Base-by-base conservation (phyloP, 805 yeast species). In the Saccharomycopsis javanensis region DNA sequence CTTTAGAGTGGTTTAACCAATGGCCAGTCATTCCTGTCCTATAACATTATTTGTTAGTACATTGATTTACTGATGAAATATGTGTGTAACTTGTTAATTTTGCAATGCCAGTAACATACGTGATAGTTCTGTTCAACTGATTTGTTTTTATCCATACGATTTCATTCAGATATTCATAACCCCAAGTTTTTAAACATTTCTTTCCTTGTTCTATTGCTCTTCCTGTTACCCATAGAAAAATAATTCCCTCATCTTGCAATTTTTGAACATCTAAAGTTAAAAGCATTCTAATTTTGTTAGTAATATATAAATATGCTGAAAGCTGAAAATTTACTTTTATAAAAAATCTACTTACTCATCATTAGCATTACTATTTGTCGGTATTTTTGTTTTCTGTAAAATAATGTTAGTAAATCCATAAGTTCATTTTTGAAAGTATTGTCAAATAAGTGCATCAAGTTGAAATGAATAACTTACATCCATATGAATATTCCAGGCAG, bases 401-500 rank as follows among this genome's bases (percentile, higher is more conserved):
- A 42, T 23, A 10, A 20, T 20, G 48, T 42, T 42, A 42, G 28
- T 42, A 20, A 7, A 37, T 37, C 25, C 10, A 37, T 16, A 16
- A n/a, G n/a, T n/a, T n/a, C n/a, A n/a, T n/a, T n/a, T n/a, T n/a
- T n/a, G n/a, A n/a, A n/a, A n/a, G n/a, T n/a, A n/a, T n/a, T n/a
- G 25, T 5, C 11, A 16, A 27, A 16, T 7, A 15, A 48, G 27
- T 48, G 10, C 4, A 7, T 5, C n/a, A 2, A 23, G 4, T 3
- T 28, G 28, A 15, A 15, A 5, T 7, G 11, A 20, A 13, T 11
- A 20, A 64, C 64, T 54, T 37, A 72, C 66, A 56, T 86, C 85
- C 91, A 88, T 90, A 71, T 91, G 97, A 61, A 91, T 91, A 62
- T 89, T 91, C 98, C 98, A 91, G 6, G 97, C 94, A 2, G 97